Conservation (phyloP, 345 rosid genomes). For the Murraya paniculata region DNA sequence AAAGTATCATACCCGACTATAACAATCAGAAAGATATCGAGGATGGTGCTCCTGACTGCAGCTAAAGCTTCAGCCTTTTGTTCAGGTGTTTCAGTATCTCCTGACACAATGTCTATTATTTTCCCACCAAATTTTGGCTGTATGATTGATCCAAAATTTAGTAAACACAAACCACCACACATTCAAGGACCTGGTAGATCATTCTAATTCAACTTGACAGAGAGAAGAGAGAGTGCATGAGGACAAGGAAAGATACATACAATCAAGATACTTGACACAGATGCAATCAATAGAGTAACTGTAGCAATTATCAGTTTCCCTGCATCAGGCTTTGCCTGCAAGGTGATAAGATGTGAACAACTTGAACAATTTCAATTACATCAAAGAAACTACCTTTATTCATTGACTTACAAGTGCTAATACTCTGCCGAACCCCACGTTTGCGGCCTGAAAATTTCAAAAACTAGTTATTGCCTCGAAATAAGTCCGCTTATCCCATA, state of each 20-base stretch:
- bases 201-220: background rate
- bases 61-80: slow-evolving; percentile 41
- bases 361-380: background rate
- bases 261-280: slow-evolving; percentile 22
- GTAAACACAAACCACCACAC: background rate
- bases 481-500: background rate
- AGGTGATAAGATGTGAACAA: background rate
- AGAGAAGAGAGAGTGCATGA: background rate
- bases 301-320: slow-evolving; percentile 26
- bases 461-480: background rate
- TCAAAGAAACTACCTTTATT: background rate
- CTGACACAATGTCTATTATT: slow-evolving; percentile 64
- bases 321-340: slow-evolving; percentile 26
- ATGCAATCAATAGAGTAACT: slow-evolving; percentile 17
- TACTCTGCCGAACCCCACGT: slow-evolving; percentile 24
- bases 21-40: slow-evolving; percentile 47
- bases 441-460: slow-evolving; percentile 18
- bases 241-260: slow-evolving; percentile 8
- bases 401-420: slow-evolving; percentile 22
- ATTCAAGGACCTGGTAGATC: background rate
- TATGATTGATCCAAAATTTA: slow-evolving; percentile 8
- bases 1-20: slow-evolving; percentile 43
- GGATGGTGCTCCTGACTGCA: slow-evolving; percentile 46
- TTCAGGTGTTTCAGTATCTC: slow-evolving; percentile 44
- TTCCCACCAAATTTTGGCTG: slow-evolving; percentile 70